Base-by-base conservation (phyloP, 139 green algal genomes). In the Picochlorum sp. region DNA sequence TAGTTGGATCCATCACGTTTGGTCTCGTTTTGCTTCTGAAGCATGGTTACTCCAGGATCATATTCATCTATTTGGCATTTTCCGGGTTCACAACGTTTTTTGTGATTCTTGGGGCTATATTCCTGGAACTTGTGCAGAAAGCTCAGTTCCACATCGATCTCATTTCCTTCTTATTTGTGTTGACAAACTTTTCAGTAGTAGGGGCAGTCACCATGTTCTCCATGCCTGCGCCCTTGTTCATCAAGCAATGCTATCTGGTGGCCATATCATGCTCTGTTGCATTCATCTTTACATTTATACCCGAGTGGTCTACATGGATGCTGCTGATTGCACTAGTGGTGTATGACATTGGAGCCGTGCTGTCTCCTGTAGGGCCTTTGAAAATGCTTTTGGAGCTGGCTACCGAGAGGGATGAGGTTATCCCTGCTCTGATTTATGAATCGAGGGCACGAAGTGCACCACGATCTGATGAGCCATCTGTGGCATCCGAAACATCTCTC, bases 231-330 rank as follows among this genome's bases (percentile, higher is more conserved):
- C 92, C 89, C 2, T 61, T 97, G 28, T 30, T 90, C 3, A 40
- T 93, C 49, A 96, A 95, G 64, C 84, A 92, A 60, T 72, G 61
- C 20, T 96, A 95, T 75, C 69, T 94, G 14, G 74, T 97, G 18
- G 69, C 80, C 52, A 80, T 85, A 13, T 86, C 87, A 54, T 73
- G 93, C 32, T 77, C 92, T 18, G 76, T 86, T 0, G 90, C 93
- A 2, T 96, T 84, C 67, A 81, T 93, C 51, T 99, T 99, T 81
- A 97, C 90, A 8, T 85, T 76, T 59, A 87, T 97, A 3, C 86
- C 93, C 0, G 86, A 95, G 60, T 99, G 93, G 93, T 97, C 88
- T 18, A 91, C 83, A 25, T 99, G 93, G 93, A 61, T 90, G 41
- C 72, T 99, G 61, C 78, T 99, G 14, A 50, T 81, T 0, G 73